These are phyloP conservation scores for Trichoderma asperelloides DNA, from an alignment of 495 filamentous ascomycete species.

Conservation along the genomic window DNA sequence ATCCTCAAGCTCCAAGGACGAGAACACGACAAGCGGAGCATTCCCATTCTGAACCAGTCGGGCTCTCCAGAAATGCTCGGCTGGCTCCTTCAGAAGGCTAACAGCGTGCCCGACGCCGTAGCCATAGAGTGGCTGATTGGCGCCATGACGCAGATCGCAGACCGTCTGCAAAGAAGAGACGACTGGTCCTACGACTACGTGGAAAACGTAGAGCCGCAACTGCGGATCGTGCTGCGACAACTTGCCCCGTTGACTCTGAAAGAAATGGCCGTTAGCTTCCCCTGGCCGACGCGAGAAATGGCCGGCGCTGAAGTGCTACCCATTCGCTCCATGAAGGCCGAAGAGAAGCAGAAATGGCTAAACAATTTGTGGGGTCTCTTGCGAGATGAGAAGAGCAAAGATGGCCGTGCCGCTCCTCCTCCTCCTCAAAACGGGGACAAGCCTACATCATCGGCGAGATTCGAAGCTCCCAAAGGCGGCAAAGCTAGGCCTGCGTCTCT, in stretches of 20 bases:
- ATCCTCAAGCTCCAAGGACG: constrained; percentile 27
- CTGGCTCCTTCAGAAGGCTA: constrained; percentile 23
- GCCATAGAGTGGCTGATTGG: constrained; percentile 27
- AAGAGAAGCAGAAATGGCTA: constrained; percentile 27
- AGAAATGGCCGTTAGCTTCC: constrained; percentile 28
- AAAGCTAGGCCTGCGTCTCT: neutral
- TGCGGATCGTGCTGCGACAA: constrained; percentile 29
- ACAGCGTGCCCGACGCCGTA: constrained; percentile 23
- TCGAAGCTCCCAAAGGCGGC: constrained; percentile 7
- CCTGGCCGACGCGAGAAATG: constrained; percentile 29
- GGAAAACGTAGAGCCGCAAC: constrained; percentile 26
- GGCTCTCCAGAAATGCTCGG: constrained; percentile 26
- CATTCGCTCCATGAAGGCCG: constrained; percentile 24
- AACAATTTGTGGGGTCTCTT: constrained; percentile 21
- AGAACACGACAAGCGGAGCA: constrained; percentile 30
- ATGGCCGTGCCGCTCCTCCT: neutral
- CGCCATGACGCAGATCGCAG: constrained; percentile 26
- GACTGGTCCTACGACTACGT: constrained; percentile 24
- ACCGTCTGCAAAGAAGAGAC: constrained; percentile 20
- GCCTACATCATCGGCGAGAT: neutral
- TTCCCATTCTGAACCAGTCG: constrained; percentile 30
- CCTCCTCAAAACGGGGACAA: neutral
- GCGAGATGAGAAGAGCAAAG: constrained; percentile 12
- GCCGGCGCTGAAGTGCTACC: constrained; percentile 27
- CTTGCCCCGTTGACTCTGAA: constrained; percentile 20